These are phyloP conservation scores for Eragrostis tef DNA, from an alignment of 202 grass and related monocot species.

Conservation along the genomic window DNA sequence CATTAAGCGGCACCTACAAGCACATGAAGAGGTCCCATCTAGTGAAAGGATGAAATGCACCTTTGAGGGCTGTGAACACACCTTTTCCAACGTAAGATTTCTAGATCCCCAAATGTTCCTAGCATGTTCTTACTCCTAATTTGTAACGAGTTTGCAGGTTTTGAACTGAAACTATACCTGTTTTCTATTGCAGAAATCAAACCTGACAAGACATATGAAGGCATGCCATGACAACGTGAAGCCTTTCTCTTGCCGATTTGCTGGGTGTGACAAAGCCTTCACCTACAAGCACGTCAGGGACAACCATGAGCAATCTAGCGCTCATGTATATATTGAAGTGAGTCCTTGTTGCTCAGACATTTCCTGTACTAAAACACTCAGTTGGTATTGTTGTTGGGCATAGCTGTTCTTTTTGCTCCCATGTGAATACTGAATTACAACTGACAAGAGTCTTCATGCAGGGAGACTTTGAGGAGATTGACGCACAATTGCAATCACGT, in stretches of 20 bases:
- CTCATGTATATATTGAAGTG: constrained; percentile 65
- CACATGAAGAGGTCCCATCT: constrained; percentile 26
- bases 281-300: constrained; percentile 86
- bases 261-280: constrained; percentile 57
- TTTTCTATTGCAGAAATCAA: constrained; percentile 70
- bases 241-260: constrained; percentile 52
- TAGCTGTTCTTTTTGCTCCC: background rate
- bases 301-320: constrained; percentile 67
- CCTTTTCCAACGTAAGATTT: constrained; percentile 73
- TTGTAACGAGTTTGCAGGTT: background rate
- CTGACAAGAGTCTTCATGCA: constrained; percentile 17
- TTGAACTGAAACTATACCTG: background rate
- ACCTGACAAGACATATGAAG: constrained; percentile 70
- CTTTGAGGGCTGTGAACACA: constrained; percentile 60
- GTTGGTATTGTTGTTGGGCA: background rate
- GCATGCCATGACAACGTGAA: constrained; percentile 61
- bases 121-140: background rate
- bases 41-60: constrained; percentile 60
- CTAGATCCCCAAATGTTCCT: background rate
- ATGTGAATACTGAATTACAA: background rate
- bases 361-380: background rate
- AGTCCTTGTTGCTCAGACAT: background rate
- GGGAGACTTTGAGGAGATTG: constrained; percentile 74
- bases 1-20: constrained; percentile 67
- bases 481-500: constrained; percentile 39